Conservation (phyloP, 371 early-diverging fungal species). For the Conidiobolus incongruus region DNA sequence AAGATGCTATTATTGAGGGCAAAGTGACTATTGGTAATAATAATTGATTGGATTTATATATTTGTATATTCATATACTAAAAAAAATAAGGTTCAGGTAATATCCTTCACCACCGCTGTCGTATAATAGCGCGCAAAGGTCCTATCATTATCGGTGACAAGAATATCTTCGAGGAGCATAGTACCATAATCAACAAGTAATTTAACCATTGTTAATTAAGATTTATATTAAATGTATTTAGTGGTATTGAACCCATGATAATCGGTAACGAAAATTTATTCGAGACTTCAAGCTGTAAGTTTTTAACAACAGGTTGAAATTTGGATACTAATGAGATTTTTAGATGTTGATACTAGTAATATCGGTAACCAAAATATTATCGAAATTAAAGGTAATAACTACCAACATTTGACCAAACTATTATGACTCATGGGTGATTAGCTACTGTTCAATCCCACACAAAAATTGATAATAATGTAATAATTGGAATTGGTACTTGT, state of each 20-base stretch:
- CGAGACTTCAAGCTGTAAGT: neutral
- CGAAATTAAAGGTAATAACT: neutral
- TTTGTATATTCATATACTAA: neutral
- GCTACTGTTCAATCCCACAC: neutral
- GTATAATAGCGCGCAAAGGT: conserved; percentile 40
- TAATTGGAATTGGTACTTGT: neutral
- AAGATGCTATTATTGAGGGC: neutral
- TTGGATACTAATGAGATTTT: neutral
- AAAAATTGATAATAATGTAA: neutral
- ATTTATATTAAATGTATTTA: too few relatives aligned
- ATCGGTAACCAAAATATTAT: conserved; percentile 1
- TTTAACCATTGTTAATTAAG: conserved; percentile 6
- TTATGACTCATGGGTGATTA: neutral
- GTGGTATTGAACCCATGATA: neutral
- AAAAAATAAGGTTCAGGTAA: neutral
- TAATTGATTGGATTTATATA: too few relatives aligned
- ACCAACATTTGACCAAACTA: too few relatives aligned
- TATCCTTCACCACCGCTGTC: conserved; percentile 40
- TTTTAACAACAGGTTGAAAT: neutral
- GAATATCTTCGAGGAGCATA: conserved; percentile 56
- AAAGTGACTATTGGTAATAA: conserved; percentile 1
- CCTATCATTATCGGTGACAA: conserved; percentile 44
- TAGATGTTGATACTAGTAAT: conserved; percentile 1
- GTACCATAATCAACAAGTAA: conserved; percentile 45
- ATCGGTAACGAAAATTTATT: conserved; percentile 1